A percentile compares a stretch with the other conserved stretches of the same genome.
These are phyloP conservation scores for Gastrolobium villosum DNA, from an alignment of 306 rosid species.

Conservation along the genomic window DNA sequence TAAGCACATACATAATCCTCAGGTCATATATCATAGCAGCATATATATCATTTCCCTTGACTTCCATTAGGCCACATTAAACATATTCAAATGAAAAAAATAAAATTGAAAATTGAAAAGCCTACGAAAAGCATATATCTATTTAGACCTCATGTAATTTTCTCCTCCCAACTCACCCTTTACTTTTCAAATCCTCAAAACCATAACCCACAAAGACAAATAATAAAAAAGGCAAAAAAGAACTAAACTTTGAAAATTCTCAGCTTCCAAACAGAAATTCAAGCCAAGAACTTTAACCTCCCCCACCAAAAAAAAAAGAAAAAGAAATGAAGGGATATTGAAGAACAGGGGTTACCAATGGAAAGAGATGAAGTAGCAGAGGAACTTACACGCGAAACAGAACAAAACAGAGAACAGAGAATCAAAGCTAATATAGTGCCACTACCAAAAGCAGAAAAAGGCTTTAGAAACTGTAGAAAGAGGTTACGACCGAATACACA, in stretches of 20 bases:
- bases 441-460: conserved; percentile 30
- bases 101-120: conserved; percentile 6
- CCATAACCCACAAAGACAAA: background rate
- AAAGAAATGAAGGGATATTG: background rate
- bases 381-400: conserved; percentile 38
- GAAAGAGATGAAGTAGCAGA: conserved; percentile 4
- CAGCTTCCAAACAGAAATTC: conserved; percentile 36
- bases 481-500: conserved; percentile 31
- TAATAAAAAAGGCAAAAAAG: background rate
- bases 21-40: background rate
- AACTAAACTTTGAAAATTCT: conserved; percentile 13
- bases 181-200: background rate
- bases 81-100: background rate
- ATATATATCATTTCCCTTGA: background rate
- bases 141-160: background rate
- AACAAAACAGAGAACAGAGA: conserved; percentile 49
- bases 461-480: background rate
- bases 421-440: conserved; percentile 53
- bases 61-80: background rate
- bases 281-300: background rate
- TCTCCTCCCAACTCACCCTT: background rate
- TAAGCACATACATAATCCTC: background rate
- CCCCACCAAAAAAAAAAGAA: background rate
- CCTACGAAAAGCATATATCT: background rate
- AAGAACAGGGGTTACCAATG: conserved; percentile 42